A percentile compares a stretch with the other conserved stretches of the same genome.
phyloP scores from a whole-genome alignment of 2,329 filamentous ascomycete species.

The Pezicula radicicola region DNA sequence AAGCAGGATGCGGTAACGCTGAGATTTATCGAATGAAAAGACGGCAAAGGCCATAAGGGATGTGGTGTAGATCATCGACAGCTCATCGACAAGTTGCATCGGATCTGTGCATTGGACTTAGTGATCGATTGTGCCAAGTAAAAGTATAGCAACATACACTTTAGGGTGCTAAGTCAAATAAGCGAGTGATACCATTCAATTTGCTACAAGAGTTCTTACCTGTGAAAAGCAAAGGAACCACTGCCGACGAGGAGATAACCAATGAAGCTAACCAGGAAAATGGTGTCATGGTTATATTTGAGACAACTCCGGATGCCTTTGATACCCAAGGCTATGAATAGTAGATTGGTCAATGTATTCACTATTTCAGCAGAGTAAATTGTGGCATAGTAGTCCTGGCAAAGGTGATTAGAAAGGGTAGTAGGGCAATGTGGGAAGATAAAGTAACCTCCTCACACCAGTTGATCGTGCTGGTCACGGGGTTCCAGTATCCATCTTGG shows the following conservation, averaged over 20 bases:
- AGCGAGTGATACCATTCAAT: no score
- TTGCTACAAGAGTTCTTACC: background rate
- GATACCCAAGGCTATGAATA: conserved; percentile 76
- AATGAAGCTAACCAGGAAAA: conserved; percentile 67
- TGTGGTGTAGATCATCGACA: conserved; percentile 70
- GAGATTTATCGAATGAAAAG: conserved; percentile 55
- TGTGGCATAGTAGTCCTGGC: conserved; percentile 72
- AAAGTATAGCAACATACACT: conserved; percentile 28
- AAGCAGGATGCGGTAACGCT: conserved; percentile 41
- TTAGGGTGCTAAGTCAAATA: conserved; percentile 26
- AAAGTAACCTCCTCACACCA: conserved; percentile 72
- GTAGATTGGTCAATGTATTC: conserved; percentile 76
- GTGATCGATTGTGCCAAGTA: background rate
- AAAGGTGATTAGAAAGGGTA: background rate
- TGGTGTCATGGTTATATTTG: conserved; percentile 66
- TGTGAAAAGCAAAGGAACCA: conserved; percentile 37
- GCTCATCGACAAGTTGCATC: conserved; percentile 69
- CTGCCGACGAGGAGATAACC: conserved; percentile 35
- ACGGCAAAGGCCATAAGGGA: conserved; percentile 64
- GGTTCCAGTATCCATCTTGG: conserved; percentile 29
- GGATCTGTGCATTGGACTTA: conserved; percentile 45
- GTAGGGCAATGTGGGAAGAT: background rate
- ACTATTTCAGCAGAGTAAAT: conserved; percentile 74
- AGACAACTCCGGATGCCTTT: conserved; percentile 74
- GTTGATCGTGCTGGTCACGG: conserved; percentile 43